Evolutionary conservation across 306 rosid species (phyloP).

Genomic region (Rubus parviflorus): DNA sequence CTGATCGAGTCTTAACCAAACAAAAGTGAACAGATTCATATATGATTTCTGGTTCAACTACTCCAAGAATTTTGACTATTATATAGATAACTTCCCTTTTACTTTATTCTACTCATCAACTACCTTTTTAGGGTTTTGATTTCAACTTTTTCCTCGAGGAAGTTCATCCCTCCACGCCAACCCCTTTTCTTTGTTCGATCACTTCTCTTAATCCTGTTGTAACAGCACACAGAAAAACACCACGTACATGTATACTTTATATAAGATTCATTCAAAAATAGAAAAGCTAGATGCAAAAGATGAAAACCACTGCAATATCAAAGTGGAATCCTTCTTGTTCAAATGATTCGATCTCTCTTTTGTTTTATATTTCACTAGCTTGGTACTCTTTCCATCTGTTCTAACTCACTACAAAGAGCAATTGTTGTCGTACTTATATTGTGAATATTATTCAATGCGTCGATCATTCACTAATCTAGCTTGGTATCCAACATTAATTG

Average conservation of each 20-base stretch:
- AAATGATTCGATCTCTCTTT: conserved; percentile 19
- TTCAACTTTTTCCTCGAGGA: conserved; percentile 6
- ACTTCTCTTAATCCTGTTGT: not conserved
- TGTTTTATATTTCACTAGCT: not conserved
- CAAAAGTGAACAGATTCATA: conserved; percentile 16
- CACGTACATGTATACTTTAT: not conserved
- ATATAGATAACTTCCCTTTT: conserved; percentile 16
- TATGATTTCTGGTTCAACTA: conserved; percentile 36
- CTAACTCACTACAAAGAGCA: not conserved
- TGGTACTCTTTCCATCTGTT: conserved; percentile 20
- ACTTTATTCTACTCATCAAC: conserved; percentile 19
- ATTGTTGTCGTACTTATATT: not conserved
- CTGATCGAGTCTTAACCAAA: not conserved
- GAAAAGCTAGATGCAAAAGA: conserved; percentile 7
- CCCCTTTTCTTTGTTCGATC: not conserved
- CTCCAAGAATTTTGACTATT: conserved; percentile 32
- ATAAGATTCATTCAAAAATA: not conserved
- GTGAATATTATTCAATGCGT: not conserved
- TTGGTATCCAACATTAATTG: too few relatives aligned
- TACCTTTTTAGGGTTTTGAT: not conserved
- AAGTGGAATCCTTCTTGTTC: conserved; percentile 23
- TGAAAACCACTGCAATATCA: conserved; percentile 16
- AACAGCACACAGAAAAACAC: conserved; percentile 5
- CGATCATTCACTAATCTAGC: too few relatives aligned
- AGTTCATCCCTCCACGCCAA: conserved; percentile 26